phyloP scores from a whole-genome alignment of 2,329 filamentous ascomycete genomes.

The Aspergillus thermomutatus region DNA sequence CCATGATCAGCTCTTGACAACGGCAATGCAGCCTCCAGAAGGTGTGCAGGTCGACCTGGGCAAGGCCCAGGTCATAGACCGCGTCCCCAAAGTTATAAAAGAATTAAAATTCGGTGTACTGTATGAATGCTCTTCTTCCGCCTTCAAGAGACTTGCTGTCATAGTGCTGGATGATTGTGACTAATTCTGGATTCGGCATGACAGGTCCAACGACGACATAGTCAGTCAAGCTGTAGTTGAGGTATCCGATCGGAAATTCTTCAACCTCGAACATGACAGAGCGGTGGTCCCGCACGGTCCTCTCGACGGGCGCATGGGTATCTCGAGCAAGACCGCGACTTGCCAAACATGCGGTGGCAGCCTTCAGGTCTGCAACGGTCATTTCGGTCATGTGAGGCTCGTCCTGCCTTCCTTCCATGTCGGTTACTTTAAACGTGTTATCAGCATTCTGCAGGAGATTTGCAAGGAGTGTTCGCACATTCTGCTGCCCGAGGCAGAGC shows the following conservation, averaged over 20 bases:
- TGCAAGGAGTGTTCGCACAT: conserved; percentile 92
- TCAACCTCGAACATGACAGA: conserved; percentile 79
- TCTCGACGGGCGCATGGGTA: conserved; percentile 82
- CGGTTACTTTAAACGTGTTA: conserved; percentile 90
- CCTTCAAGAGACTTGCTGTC: not conserved
- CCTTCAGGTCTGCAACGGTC: conserved; percentile 82
- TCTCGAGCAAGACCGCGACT: conserved; percentile 74
- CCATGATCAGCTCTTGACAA: conserved; percentile 37
- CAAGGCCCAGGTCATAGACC: conserved; percentile 89
- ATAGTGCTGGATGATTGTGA: not conserved
- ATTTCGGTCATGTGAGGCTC: conserved; percentile 90
- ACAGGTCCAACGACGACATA: conserved; percentile 84
- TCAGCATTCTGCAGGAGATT: conserved; percentile 87
- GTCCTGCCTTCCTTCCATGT: conserved; percentile 93
- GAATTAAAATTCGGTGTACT: conserved; percentile 92
- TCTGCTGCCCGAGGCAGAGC: conserved; percentile 75
- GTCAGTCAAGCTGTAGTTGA: conserved; percentile 93
- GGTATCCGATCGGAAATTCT: conserved; percentile 89
- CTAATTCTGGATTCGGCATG: conserved; percentile 1
- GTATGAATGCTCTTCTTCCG: conserved; percentile 46
- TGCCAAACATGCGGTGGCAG: conserved; percentile 82
- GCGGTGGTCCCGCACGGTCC: conserved; percentile 77
- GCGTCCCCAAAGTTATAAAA: conserved; percentile 85
- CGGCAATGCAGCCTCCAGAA: conserved; percentile 41
- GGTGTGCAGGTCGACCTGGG: conserved; percentile 47